These are phyloP conservation scores for Lathyrus tuberosus DNA, from an alignment of 306 rosid species.

Conservation along the genomic window DNA sequence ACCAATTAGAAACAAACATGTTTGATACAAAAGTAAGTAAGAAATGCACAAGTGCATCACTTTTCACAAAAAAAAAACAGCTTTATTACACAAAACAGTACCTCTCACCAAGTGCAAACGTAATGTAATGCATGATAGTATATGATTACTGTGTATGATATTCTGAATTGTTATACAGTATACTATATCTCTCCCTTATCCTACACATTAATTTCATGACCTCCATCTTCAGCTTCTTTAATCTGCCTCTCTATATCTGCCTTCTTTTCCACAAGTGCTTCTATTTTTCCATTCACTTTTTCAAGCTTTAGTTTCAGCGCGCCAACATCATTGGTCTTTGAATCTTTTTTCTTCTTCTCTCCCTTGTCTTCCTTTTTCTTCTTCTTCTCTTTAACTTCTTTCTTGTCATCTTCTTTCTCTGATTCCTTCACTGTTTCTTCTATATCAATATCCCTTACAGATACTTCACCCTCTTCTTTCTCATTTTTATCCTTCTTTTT, in stretches of 20 bases:
- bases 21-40: too few relatives aligned
- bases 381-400: conserved; percentile 38
- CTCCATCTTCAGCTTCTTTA: conserved; percentile 52
- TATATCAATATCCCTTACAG: conserved; percentile 47
- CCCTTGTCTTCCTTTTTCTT: conserved; percentile 45
- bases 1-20: too few relatives aligned
- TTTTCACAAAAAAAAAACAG: conserved; percentile 12
- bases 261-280: conserved; percentile 53
- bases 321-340: conserved; percentile 50
- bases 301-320: conserved; percentile 65
- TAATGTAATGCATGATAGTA: conserved; percentile 11
- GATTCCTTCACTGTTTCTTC: conserved; percentile 42
- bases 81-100: conserved; percentile 32
- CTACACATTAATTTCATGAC: conserved; percentile 27
- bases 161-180: background rate
- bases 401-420: conserved; percentile 9
- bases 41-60: background rate
- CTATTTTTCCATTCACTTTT: conserved; percentile 57
- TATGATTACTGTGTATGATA: background rate
- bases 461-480: conserved; percentile 27
- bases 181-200: conserved; percentile 21
- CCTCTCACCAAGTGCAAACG: conserved; percentile 12
- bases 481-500: conserved; percentile 10
- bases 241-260: conserved; percentile 59
- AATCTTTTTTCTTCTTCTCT: conserved; percentile 40